Evolutionary conservation across 2,329 filamentous ascomycete species (phyloP), one percentile per base, ranked within the genome.

Genomic region (Gyromitra esculenta): DNA sequence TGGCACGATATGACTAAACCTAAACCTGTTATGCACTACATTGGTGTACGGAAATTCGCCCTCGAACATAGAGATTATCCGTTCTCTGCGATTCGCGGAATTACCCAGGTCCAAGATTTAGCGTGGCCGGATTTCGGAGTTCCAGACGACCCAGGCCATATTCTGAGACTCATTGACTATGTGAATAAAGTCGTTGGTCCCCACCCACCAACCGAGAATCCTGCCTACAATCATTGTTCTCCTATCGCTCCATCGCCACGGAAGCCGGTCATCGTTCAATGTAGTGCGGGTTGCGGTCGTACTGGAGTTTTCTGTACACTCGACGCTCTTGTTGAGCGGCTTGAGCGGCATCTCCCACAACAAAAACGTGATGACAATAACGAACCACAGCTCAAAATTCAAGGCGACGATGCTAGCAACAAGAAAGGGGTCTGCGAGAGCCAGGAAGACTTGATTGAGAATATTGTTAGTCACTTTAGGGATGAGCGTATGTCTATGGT

Each of bases 111-210:
- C 21, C 64, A 67, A 18, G 64, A 67, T 43, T 43, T 67, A 21
- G 64, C 64, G 50, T 67, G 64, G 64, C 64, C 64, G 2, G 50
- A 67, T n/a, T 67, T 67, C 18, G 64, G 64, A 31, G 50, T 67
- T 1, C 64, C 64, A 2, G 37, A 57, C 18, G 64, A 67, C 37
- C 50, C 64, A 18, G 64, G 35, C 9, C 64, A 67, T 57, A 11
- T 67, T n/a, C 21, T 56, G 5, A 56, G 64, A 21, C 54, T 67
- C 7, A 57, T 67, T 18, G 37, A 45, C 37, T 67, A 43, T 43
- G 11, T 45, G 11, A 67, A 67, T 11, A 35, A 67, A 21, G 21
- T 18, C 21, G 9, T 35, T 6, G 64, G 35, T 1, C 0, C 50
- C 18, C 5, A 9, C 13, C 64, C 1, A 35, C 43, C 31, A n/a